These are phyloP conservation scores for Coemansia biformis DNA, from an alignment of 192 early-diverging fungal genomes.

Conservation along the genomic window DNA sequence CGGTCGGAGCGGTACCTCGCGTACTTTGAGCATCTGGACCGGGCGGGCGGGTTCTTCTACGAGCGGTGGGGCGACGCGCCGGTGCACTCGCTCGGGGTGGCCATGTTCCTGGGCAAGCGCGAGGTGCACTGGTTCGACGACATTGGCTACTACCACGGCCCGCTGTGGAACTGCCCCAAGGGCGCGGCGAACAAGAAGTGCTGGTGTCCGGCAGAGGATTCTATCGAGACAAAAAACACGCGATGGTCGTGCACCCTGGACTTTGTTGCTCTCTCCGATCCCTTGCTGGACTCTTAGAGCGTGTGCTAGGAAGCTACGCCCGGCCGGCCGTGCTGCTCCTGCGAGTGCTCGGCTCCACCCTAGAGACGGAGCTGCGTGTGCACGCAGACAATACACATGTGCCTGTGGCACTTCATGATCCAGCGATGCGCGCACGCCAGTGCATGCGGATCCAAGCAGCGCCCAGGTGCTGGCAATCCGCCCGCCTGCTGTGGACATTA, in stretches of 20 bases:
- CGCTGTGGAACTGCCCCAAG: conserved; percentile 35
- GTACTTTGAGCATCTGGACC: conserved; percentile 68
- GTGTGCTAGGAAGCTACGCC: too few relatives aligned
- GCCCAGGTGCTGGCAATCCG: too few relatives aligned
- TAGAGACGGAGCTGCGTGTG: too few relatives aligned
- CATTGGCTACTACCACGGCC: conserved; percentile 52
- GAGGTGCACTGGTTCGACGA: conserved; percentile 65
- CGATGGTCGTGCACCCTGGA: conserved; percentile 44
- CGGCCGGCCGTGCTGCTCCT: too few relatives aligned
- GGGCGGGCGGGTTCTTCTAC: conserved; percentile 60
- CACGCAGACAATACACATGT: too few relatives aligned
- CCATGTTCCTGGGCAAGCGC: conserved; percentile 52
- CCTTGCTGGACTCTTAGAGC: neutral
- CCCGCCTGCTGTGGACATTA: too few relatives aligned
- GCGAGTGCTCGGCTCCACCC: too few relatives aligned
- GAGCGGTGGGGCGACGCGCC: too few relatives aligned
- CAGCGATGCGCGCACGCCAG: too few relatives aligned
- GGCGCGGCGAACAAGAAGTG: conserved; percentile 28
- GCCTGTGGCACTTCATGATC: too few relatives aligned
- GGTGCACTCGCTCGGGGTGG: conserved; percentile 61
- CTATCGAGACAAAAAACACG: conserved; percentile 32
- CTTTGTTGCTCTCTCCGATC: conserved; percentile 26
- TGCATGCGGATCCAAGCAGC: too few relatives aligned
- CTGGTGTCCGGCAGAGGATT: conserved; percentile 40
- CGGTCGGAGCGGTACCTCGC: conserved; percentile 52